Evolutionary conservation across 768 basidiomycete genomes (phyloP).

Genomic region (Tulasnella sp.): DNA sequence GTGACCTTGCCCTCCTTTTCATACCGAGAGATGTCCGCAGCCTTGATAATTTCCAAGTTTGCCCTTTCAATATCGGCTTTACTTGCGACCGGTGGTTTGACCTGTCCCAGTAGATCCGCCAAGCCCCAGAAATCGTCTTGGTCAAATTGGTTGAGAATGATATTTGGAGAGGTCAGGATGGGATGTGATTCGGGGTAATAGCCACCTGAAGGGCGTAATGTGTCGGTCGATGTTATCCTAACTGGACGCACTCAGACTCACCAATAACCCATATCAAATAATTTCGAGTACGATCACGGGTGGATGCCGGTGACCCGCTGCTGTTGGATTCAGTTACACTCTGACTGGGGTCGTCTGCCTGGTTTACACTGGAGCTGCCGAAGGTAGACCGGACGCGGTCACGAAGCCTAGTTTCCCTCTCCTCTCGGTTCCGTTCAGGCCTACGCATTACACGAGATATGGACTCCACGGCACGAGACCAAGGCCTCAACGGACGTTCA

Average conservation of each 20-base stretch:
- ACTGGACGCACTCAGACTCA: neutral
- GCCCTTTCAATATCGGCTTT: slow-evolving; percentile 78
- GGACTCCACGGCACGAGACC: no score
- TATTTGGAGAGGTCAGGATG: slow-evolving; percentile 46
- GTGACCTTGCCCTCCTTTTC: slow-evolving; percentile 53
- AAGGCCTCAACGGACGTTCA: no score
- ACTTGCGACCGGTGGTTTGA: slow-evolving; percentile 68
- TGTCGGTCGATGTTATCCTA: neutral
- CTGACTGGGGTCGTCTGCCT: no score
- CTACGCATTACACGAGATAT: no score
- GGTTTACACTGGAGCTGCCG: no score
- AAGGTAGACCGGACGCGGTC: no score
- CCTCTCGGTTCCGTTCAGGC: no score
- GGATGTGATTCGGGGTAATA: slow-evolving; percentile 86
- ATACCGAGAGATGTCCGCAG: slow-evolving; percentile 38
- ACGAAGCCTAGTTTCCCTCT: no score
- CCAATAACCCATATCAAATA: slow-evolving; percentile 19
- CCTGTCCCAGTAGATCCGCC: slow-evolving; percentile 69
- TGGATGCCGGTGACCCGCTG: no score
- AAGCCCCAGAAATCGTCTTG: slow-evolving; percentile 52
- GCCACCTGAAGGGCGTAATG: slow-evolving; percentile 36
- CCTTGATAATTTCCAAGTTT: slow-evolving; percentile 63
- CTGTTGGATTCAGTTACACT: no score
- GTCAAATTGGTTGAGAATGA: slow-evolving; percentile 27
- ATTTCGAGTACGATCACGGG: slow-evolving; percentile 13